Base-by-base conservation (phyloP, 2,329 filamentous ascomycete genomes). In the Exophiala oligosperma region DNA sequence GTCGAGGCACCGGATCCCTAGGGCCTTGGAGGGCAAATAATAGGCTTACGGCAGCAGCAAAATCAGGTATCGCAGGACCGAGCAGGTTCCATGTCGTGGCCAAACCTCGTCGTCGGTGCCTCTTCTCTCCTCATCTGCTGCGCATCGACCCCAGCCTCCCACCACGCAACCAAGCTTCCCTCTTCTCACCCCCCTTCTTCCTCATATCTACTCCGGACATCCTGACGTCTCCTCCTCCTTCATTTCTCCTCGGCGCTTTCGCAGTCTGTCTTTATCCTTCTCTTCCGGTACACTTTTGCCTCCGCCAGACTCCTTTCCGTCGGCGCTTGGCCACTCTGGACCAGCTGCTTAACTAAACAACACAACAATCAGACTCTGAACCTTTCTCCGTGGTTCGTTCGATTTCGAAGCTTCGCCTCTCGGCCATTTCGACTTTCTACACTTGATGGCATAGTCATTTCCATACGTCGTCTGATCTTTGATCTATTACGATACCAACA, bases 361-460 rank as follows among this genome's bases (percentile, higher is more conserved):
- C 6, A 35, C 40, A 43, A 24, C 46, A 32, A n/a, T 26, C 46
- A 46, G 24, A 35, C 32, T 35, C 46, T 17, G 6, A 17, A 8
- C 29, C 37, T 28, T 56, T 56, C 54, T 56, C 37, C 38, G 37
- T 47, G 37, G 28, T 56, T 56, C 54, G 47, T 37, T 51, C 9
- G n/a, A 7, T 23, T 56, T 56, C 54, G 38, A 56, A 35, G 21
- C 26, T 50, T 29, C 38, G 35, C 37, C 54, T 29, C 37, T 17
- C 32, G 9, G 8, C 17, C 47, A 26, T 28, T 41, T 26, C 35
- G 35, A 9, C 44, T 37, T 51, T 24, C n/a, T 24, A 28, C 17
- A 28, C 40, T 46, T 46, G 40, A 26, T 56, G 46, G 24, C 32
- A 29, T 47, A 35, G 43, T 28, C 26, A 24, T 48, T n/a, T 8